Percentiles rank a stretch among this genome's conserved stretches.
These are phyloP conservation scores for Diplodia corticola DNA, from an alignment of 2,329 filamentous ascomycete species.

Conservation along the genomic window DNA sequence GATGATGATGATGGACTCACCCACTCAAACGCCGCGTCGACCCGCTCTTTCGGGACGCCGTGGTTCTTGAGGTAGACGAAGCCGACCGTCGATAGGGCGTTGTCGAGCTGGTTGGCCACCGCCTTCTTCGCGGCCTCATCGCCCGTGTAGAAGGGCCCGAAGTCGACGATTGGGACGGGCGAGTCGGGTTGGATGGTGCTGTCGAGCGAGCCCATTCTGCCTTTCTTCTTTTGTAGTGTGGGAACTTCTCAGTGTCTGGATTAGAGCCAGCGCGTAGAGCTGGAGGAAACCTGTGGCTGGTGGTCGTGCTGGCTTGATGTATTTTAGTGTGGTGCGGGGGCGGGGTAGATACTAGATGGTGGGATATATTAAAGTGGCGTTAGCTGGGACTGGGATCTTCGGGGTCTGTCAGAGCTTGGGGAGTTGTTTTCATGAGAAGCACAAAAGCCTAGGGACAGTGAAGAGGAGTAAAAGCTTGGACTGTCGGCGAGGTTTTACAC, in stretches of 20 bases:
- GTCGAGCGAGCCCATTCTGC: background rate
- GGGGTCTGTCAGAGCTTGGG: background rate
- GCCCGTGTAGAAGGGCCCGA: slow-evolving; percentile 29
- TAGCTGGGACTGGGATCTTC: background rate
- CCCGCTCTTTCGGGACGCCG: slow-evolving; percentile 34
- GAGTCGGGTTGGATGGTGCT: background rate
- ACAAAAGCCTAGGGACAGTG: background rate
- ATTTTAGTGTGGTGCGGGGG: slow-evolving; percentile 6
- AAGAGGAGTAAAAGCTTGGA: background rate
- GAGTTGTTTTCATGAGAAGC: background rate
- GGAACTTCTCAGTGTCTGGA: too few relatives aligned
- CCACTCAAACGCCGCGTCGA: slow-evolving; percentile 35
- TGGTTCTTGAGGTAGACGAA: slow-evolving; percentile 47
- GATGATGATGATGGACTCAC: slow-evolving; percentile 26
- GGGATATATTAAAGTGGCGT: background rate
- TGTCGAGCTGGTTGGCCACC: slow-evolving; percentile 39
- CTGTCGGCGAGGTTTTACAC: background rate
- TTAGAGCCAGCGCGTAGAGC: background rate
- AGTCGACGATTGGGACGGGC: slow-evolving; percentile 35
- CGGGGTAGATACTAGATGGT: background rate
- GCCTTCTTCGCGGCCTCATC: slow-evolving; percentile 25
- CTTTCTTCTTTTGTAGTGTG: background rate
- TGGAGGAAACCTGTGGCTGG: background rate
- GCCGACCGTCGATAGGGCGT: slow-evolving; percentile 40
- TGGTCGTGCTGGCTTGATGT: background rate